Conservation (phyloP, 176 grass and related monocot genomes). For the barley (Hordeum vulgare) region MorexV3_pseudomolecules_assembly NC_058522.1:97929689-97930188, state of each 20-base stretch:
- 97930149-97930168: background rate
- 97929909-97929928: background rate
- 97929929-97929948: background rate
- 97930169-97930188: background rate
- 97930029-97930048: background rate
- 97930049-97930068: constrained; percentile 19
- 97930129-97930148: constrained; percentile 54
- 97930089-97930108: constrained; percentile 94
- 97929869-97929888: background rate
- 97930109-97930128: constrained; percentile 92
- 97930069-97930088: constrained; percentile 90
- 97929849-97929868: constrained; percentile 77
- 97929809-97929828: constrained; percentile 92
- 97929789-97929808: constrained; percentile 95
- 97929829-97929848: constrained; percentile 67
- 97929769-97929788: constrained; percentile 91
- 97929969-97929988: background rate
- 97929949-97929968: background rate
- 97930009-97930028: background rate
- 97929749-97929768: constrained; percentile 83
- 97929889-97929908: background rate
- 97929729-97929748: constrained; percentile 49
- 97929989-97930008: background rate
- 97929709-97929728: background rate
- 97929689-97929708: constrained; percentile 23